phyloP scores from a whole-genome alignment of 805 yeast species.

The Saturnispora galanensis region DNA sequence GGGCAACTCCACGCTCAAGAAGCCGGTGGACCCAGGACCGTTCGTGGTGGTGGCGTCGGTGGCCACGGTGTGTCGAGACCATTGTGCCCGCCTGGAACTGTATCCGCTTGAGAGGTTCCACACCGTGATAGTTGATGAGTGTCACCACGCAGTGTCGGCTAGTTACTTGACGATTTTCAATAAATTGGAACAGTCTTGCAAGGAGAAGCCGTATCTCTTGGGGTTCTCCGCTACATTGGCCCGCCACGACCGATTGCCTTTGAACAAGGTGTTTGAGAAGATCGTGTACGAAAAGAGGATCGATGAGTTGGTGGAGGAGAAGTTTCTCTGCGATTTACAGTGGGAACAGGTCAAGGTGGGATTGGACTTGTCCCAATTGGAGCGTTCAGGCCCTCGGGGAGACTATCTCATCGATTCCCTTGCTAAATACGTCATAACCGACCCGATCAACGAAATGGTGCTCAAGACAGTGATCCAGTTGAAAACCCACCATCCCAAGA shows the following conservation, averaged over 20 bases:
- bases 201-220: slow-evolving; percentile 44
- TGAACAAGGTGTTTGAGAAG: slow-evolving; percentile 56
- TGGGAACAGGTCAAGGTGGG: slow-evolving; percentile 48
- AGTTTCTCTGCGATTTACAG: slow-evolving; percentile 61
- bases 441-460: slow-evolving; percentile 45
- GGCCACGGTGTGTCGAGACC: slow-evolving; percentile 43
- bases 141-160: slow-evolving; percentile 79
- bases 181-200: slow-evolving; percentile 36
- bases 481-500: slow-evolving; percentile 22
- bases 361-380: slow-evolving; percentile 21
- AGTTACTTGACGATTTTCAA: slow-evolving; percentile 51
- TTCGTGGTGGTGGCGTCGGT: slow-evolving; percentile 66
- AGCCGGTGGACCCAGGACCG: slow-evolving; percentile 15
- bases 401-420: slow-evolving; percentile 49
- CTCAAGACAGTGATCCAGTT: slow-evolving; percentile 42
- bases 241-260: slow-evolving; percentile 57
- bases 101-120: slow-evolving; percentile 56
- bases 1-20: slow-evolving; percentile 36
- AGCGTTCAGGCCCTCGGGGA: slow-evolving; percentile 19
- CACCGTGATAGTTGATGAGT: slow-evolving; percentile 78
- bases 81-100: slow-evolving; percentile 33
- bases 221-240: slow-evolving; percentile 88
- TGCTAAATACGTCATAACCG: slow-evolving; percentile 45
- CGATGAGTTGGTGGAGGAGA: slow-evolving; percentile 53
- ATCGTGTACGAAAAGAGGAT: slow-evolving; percentile 63